These are phyloP conservation scores for Aspergillus ibericus DNA, from an alignment of 2,329 filamentous ascomycete species.

Conservation along the genomic window DNA sequence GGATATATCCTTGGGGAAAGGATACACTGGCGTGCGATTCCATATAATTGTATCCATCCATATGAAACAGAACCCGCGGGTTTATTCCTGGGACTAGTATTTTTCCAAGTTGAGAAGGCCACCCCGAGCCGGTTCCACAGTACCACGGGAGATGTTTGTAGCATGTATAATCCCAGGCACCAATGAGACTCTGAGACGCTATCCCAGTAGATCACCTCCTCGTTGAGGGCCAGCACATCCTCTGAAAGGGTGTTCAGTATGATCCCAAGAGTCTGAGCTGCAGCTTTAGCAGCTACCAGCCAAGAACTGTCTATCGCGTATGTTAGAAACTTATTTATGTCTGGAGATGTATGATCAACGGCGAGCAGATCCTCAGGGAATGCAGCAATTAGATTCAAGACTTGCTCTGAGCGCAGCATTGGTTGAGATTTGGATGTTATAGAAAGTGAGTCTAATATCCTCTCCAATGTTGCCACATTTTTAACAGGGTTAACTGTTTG, in stretches of 20 bases:
- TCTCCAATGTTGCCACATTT: constrained; percentile 57
- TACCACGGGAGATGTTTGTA: constrained; percentile 79
- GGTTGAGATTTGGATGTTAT: constrained; percentile 65
- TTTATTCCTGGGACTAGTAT: constrained; percentile 38
- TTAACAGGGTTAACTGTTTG: constrained; percentile 12
- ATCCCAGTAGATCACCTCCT: constrained; percentile 96
- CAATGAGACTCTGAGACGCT: constrained; percentile 76
- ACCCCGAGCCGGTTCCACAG: constrained; percentile 71
- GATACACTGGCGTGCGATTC: constrained; percentile 73
- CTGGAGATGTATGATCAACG: background rate
- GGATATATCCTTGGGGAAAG: constrained; percentile 69
- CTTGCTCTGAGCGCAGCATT: constrained; percentile 60
- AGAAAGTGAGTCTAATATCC: constrained; percentile 69
- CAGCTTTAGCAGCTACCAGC: constrained; percentile 86
- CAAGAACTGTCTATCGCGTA: constrained; percentile 83
- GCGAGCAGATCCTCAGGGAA: constrained; percentile 16
- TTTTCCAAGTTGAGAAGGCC: constrained; percentile 52
- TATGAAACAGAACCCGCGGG: constrained; percentile 34
- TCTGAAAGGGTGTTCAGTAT: constrained; percentile 75
- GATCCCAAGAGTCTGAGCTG: constrained; percentile 83
- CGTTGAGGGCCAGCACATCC: constrained; percentile 76
- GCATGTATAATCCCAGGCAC: constrained; percentile 76
- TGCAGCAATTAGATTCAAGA: constrained; percentile 63
- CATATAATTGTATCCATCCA: constrained; percentile 69
- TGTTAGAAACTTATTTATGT: constrained; percentile 33